Conservation (phyloP, 129 eudicot genomes). For the Ambrosia artemisiifolia region DNA sequence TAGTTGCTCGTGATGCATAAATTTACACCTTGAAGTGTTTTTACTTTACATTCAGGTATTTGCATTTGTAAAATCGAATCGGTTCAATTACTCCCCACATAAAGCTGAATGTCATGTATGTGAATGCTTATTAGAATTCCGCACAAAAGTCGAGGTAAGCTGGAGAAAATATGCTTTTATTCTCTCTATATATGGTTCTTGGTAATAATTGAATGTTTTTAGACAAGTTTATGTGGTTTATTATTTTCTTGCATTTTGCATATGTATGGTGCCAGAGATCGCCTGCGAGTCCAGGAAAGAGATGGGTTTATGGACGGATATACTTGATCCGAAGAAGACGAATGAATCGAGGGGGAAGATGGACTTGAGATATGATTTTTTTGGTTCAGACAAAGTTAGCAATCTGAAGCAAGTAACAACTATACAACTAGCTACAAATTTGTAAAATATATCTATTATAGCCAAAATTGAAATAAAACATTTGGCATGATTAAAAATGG, state of each 20-base stretch:
- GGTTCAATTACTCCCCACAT: conserved; percentile 60
- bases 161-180: background rate
- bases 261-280: conserved; percentile 59
- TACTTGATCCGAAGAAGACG: conserved; percentile 61
- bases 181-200: background rate
- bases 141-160: conserved; percentile 80
- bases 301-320: conserved; percentile 89
- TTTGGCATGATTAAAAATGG: too few relatives aligned
- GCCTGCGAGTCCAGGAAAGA: conserved; percentile 51
- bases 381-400: conserved; percentile 17
- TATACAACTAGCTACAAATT: conserved; percentile 12
- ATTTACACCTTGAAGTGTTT: conserved; percentile 12
- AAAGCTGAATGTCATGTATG: conserved; percentile 91
- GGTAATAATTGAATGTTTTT: background rate
- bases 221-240: background rate
- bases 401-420: conserved; percentile 21
- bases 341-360: conserved; percentile 50
- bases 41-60: conserved; percentile 58
- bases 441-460: conserved; percentile 15
- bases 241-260: background rate
- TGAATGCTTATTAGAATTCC: conserved; percentile 79
- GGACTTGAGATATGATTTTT: conserved; percentile 40
- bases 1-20: background rate
- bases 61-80: conserved; percentile 77
- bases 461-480: conserved; percentile 10